Evolutionary conservation across 352 stramenopile genomes (phyloP).

Genomic region (Blastocystis hominis): DNA sequence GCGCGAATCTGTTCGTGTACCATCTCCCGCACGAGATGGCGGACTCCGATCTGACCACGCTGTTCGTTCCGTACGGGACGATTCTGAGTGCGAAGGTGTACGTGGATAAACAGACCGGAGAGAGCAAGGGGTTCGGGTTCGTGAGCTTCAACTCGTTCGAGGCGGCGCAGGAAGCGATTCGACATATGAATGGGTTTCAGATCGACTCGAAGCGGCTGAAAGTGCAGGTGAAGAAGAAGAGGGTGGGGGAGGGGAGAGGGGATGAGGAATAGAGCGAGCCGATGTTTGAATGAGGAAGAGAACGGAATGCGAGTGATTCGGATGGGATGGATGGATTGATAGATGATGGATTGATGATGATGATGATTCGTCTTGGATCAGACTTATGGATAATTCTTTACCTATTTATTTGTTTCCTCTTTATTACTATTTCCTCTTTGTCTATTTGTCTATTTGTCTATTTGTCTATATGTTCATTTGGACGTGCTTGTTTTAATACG

Average conservation of each 20-base stretch:
- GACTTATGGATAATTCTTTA: background rate
- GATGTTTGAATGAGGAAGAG: background rate
- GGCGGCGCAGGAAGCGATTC: conserved; percentile 83
- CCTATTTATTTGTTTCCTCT: background rate
- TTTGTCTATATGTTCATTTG: no score
- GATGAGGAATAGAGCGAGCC: background rate
- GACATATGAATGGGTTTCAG: conserved; percentile 96
- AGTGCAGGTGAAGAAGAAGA: conserved; percentile 82
- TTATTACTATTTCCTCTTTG: background rate
- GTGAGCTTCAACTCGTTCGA: conserved; percentile 88
- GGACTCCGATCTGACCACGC: conserved; percentile 86
- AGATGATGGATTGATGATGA: background rate
- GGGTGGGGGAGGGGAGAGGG: background rate
- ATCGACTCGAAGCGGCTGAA: conserved; percentile 93
- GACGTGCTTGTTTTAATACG: no score
- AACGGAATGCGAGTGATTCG: background rate
- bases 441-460: background rate
- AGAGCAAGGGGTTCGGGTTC: conserved; percentile 92
- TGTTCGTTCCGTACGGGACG: conserved; percentile 89
- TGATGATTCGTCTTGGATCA: background rate
- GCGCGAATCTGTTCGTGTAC: conserved; percentile 95
- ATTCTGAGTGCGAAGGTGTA: conserved; percentile 81
- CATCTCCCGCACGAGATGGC: conserved; percentile 90
- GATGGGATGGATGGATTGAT: background rate
- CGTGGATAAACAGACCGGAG: conserved; percentile 83